These are phyloP conservation scores for Rhynchospora tenuis DNA, from an alignment of 176 grass and related monocot species.

Conservation along the genomic window DNA sequence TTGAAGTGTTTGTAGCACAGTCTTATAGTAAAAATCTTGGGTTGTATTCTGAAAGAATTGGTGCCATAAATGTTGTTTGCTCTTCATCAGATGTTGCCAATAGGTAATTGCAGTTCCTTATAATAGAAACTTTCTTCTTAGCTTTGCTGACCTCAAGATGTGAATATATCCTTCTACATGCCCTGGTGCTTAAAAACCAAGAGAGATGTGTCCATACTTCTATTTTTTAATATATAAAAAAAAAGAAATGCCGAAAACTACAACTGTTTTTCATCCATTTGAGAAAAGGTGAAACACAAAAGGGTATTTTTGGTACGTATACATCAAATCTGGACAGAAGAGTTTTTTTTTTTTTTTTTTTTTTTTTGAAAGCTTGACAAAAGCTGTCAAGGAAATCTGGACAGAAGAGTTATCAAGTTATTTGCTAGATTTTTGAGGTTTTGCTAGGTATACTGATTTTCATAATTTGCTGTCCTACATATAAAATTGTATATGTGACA, in stretches of 20 bases:
- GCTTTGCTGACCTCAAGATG: background rate
- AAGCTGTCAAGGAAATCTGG: too few relatives aligned
- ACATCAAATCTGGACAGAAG: background rate
- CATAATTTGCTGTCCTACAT: background rate
- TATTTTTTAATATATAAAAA: background rate
- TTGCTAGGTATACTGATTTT: background rate
- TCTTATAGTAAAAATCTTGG: slow-evolving; percentile 98
- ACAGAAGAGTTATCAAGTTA: background rate
- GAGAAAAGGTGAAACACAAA: background rate
- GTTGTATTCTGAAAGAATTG: slow-evolving; percentile 89
- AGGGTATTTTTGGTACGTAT: background rate
- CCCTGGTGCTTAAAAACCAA: background rate
- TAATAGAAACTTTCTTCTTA: background rate
- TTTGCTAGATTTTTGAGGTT: background rate
- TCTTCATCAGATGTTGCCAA: slow-evolving; percentile 60
- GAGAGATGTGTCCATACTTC: background rate
- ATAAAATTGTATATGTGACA: background rate
- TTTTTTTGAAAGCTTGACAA: too few relatives aligned
- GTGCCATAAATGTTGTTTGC: slow-evolving; percentile 89
- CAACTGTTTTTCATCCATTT: background rate
- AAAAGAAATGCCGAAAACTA: background rate
- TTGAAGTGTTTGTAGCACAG: slow-evolving; percentile 92
- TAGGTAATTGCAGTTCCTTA: slow-evolving; percentile 31
- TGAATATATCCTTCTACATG: background rate
- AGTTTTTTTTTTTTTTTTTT: too few relatives aligned